phyloP scores from a whole-genome alignment of 1,139 yeast species.

The Suhomyces bribrorum region DNA sequence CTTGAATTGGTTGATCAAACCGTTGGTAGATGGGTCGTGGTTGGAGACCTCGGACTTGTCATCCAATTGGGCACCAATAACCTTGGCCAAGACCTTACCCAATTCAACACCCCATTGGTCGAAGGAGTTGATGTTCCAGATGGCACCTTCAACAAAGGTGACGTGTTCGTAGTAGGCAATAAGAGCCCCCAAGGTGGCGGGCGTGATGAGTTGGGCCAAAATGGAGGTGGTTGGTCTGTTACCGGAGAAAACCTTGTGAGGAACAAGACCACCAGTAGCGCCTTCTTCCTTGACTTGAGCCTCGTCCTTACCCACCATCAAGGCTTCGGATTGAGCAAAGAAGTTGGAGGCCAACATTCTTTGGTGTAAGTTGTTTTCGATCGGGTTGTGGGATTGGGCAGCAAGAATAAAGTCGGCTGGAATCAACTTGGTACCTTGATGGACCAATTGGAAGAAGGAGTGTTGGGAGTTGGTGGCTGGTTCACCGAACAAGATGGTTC shows the following conservation, averaged over 20 bases:
- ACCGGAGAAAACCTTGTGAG: constrained; percentile 96
- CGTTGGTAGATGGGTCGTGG: constrained; percentile 91
- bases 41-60: constrained; percentile 54
- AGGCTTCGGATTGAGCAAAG: constrained; percentile 97
- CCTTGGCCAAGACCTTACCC: constrained; percentile 97
- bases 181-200: constrained; percentile 91
- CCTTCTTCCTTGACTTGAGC: constrained; percentile 88
- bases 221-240: constrained; percentile 99
- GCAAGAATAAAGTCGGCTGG: constrained; percentile 97
- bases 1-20: constrained; percentile 92
- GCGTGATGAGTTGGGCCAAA: constrained; percentile 92
- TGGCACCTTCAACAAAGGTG: constrained; percentile 96
- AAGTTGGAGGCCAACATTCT: constrained; percentile 97
- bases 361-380: constrained; percentile 91
- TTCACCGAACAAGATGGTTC: constrained; percentile 94
- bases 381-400: constrained; percentile 97
- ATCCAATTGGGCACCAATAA: constrained; percentile 83
- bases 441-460: constrained; percentile 98
- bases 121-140: constrained; percentile 98
- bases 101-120: constrained; percentile 99
- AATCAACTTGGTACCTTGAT: constrained; percentile 96
- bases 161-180: constrained; percentile 97
- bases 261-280: constrained; percentile 78
- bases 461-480: constrained; percentile 99
- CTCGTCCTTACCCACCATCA: constrained; percentile 93